Evolutionary conservation across 345 rosid genomes (phyloP), one percentile per base, ranked within the genome.

Genomic region (Heritiera littoralis): DNA sequence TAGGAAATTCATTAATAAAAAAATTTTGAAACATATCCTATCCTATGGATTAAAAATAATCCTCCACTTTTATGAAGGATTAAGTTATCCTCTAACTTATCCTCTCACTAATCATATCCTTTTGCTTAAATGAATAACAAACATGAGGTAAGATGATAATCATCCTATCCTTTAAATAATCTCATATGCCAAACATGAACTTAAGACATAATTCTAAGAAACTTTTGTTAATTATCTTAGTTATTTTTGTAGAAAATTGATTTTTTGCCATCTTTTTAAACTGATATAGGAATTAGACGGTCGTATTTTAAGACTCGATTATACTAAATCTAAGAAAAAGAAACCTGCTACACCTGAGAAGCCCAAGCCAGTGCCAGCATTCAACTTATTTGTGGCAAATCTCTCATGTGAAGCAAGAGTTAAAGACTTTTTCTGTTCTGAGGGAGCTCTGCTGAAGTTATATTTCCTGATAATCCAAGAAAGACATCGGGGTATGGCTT

Each of bases 401-500:
- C 83, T 94, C 80, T 79, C 94, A 18, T 92, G 61, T 82, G 90
- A 90, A 77, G 94, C 93, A 17, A 90, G 90, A 83, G 83, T 94
- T 38, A 91, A 77, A 86, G 95, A 91, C 81, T 91, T 89, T 76
- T 94, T 92, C 75, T 78, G 56, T 59, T 69, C 89, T 9, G 89
- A 85, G 85, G 88, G 89, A 48, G 85, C 87, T 88, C 94, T 66
- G 87, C 94, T 61, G 93, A 91, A 81, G 81, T 92, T 75, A 78
- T 92, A 83, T 92, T 85, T 80, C 91, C 88, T 70, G 93, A 86
- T 23, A 91, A 90, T 78, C 92, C 95, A 1, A 86, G 94, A 83
- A 88, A 86, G 86, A 84, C 93, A 28, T 84, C 97, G 63, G 95
- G 98, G 11, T 91, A 92, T 72, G 97, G 95, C 12, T 91, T 94